Evolutionary conservation across 2,329 filamentous ascomycete species (phyloP).

Genomic region (Fusarium hainanense): DNA sequence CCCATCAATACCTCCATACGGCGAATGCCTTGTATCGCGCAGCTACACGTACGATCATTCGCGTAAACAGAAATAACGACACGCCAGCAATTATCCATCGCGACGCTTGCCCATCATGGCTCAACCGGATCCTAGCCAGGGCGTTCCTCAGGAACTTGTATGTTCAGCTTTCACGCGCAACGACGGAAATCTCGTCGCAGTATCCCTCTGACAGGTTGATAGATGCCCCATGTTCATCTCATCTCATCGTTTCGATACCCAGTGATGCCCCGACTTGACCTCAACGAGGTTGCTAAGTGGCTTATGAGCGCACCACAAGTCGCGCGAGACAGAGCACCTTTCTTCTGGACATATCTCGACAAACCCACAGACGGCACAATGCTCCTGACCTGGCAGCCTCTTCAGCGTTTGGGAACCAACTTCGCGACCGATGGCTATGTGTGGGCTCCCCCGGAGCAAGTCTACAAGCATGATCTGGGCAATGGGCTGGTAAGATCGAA

Average conservation of each 20-base stretch:
- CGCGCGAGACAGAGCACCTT: constrained; percentile 83
- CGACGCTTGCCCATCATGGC: constrained; percentile 51
- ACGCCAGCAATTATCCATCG: constrained; percentile 27
- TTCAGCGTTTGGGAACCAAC: constrained; percentile 74
- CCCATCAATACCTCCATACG: background rate
- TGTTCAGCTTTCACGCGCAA: constrained; percentile 30
- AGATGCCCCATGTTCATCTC: constrained; percentile 91
- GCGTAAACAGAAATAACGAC: constrained; percentile 28
- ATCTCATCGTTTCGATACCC: constrained; percentile 87
- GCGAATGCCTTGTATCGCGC: background rate
- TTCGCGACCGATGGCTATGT: constrained; percentile 94
- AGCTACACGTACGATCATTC: constrained; percentile 27
- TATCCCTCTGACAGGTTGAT: constrained; percentile 36
- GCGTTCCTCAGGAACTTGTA: constrained; percentile 57
- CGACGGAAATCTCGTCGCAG: background rate
- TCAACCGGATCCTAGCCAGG: constrained; percentile 56
- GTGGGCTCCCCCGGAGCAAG: constrained; percentile 85
- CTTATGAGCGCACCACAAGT: constrained; percentile 86
- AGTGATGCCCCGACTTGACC: constrained; percentile 73
- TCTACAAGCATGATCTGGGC: constrained; percentile 78
- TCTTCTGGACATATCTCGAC: constrained; percentile 94
- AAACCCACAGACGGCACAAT: constrained; percentile 84
- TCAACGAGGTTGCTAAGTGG: constrained; percentile 84
- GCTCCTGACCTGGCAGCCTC: constrained; percentile 88
- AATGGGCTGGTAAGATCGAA: constrained; percentile 63